phyloP scores from a whole-genome alignment of 352 stramenopile genomes.

The Globisporangium okanoganense region DNA sequence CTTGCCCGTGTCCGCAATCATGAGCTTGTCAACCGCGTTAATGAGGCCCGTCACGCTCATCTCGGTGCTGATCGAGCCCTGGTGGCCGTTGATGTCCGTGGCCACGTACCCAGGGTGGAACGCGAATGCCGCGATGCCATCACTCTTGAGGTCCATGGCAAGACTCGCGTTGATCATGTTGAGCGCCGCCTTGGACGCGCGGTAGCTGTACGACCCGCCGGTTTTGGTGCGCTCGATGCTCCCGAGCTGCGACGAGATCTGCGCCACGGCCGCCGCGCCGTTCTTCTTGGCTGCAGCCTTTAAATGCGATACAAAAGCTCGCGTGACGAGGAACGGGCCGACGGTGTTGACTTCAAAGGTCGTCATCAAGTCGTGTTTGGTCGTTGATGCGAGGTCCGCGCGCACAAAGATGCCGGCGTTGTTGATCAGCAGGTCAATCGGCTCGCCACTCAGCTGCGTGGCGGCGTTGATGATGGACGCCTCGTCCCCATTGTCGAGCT shows the following conservation, averaged over 20 bases:
- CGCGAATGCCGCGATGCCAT: conserved; percentile 23
- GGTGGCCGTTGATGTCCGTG: no score
- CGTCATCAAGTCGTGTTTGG: conserved; percentile 16
- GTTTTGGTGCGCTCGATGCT: conserved; percentile 7
- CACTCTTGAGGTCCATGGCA: conserved; percentile 17
- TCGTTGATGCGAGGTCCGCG: conserved; percentile 5
- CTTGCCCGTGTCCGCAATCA: no score
- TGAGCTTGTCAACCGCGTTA: no score
- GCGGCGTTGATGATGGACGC: conserved; percentile 16
- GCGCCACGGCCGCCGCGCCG: conserved; percentile 17
- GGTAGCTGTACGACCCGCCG: conserved; percentile 19
- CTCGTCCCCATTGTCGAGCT: conserved; percentile 23
- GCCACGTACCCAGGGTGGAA: conserved; percentile 34
- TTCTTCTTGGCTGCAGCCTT: conserved; percentile 3
- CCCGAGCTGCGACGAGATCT: conserved; percentile 21
- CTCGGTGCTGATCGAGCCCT: no score
- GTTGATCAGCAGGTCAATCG: conserved; percentile 40
- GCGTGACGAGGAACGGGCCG: conserved; percentile 29
- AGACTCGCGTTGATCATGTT: conserved; percentile 31
- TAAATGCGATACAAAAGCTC: conserved; percentile 21
- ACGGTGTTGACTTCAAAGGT: conserved; percentile 40
- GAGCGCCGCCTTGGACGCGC: conserved; percentile 38
- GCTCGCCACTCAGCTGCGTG: conserved; percentile 11
- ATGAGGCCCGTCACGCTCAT: no score
- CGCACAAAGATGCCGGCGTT: conserved; percentile 26